These are phyloP conservation scores for Kwoniella pini DNA, from an alignment of 768 basidiomycete species.

Conservation along the genomic window DNA sequence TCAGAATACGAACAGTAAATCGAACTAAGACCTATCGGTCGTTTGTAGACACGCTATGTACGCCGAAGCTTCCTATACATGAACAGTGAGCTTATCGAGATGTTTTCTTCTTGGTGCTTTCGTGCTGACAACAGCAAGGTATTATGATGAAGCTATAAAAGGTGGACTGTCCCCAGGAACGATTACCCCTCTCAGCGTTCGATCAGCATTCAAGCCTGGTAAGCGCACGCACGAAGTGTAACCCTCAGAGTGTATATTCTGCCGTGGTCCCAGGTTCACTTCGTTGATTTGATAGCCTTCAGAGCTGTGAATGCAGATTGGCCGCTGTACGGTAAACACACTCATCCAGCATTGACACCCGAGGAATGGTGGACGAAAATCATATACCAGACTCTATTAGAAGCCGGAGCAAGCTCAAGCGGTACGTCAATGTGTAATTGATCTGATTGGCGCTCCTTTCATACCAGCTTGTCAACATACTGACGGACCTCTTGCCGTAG, in stretches of 20 bases:
- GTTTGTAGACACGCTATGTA: slow-evolving; percentile 49
- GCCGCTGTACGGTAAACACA: slow-evolving; percentile 47
- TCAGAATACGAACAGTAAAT: no score
- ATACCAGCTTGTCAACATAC: no score
- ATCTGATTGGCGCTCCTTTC: no score
- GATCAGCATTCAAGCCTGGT: slow-evolving; percentile 48
- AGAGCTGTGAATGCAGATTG: slow-evolving; percentile 26
- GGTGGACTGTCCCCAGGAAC: slow-evolving; percentile 30
- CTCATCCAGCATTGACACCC: slow-evolving; percentile 32
- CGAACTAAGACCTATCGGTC: not conserved
- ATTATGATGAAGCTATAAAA: slow-evolving; percentile 48
- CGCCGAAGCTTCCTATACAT: slow-evolving; percentile 48
- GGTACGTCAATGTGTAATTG: slow-evolving; percentile 21
- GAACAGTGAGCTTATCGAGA: slow-evolving; percentile 36
- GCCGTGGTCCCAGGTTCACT: no score
- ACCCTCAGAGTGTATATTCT: no score
- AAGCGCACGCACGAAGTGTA: no score
- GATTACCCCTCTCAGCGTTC: slow-evolving; percentile 35
- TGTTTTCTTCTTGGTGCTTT: not conserved
- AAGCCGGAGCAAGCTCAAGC: slow-evolving; percentile 33
- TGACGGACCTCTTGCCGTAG: no score
- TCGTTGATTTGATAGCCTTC: slow-evolving; percentile 36
- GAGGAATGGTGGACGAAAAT: slow-evolving; percentile 51
- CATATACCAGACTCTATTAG: slow-evolving; percentile 38
- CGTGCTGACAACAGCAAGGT: slow-evolving; percentile 23